A percentile compares a stretch with the other conserved stretches of the same genome.
Conservation (phyloP, 2,329 filamentous ascomycete species). For the Leptographium procerum region DNA sequence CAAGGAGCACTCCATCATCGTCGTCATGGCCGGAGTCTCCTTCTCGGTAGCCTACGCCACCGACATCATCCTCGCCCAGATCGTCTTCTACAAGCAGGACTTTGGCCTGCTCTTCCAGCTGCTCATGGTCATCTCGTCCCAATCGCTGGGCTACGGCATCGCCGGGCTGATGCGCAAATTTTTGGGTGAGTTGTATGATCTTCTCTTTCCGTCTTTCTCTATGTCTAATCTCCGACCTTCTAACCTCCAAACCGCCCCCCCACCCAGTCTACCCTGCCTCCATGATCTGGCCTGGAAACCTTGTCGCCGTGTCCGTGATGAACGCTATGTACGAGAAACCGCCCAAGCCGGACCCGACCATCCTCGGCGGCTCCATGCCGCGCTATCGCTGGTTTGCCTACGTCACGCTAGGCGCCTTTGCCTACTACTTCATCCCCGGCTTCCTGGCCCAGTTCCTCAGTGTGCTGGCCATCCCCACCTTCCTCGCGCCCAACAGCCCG, state of each 20-base stretch:
- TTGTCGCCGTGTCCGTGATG: conserved; percentile 57
- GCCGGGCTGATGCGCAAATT: conserved; percentile 57
- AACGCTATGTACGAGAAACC: conserved; percentile 60
- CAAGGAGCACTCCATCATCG: conserved; percentile 59
- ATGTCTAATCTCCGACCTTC: neutral
- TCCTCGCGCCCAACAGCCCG: conserved; percentile 34
- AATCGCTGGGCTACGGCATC: conserved; percentile 58
- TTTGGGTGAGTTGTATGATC: conserved; percentile 31
- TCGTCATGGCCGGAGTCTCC: conserved; percentile 60
- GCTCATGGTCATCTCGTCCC: conserved; percentile 54
- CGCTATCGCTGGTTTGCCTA: conserved; percentile 38
- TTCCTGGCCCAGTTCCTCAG: conserved; percentile 37
- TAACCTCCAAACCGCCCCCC: no score
- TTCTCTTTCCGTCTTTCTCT: neutral
- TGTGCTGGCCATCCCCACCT: conserved; percentile 35
- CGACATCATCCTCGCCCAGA: conserved; percentile 60
- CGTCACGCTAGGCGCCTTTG: conserved; percentile 29
- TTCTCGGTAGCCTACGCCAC: conserved; percentile 62
- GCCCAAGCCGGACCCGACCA: conserved; percentile 34
- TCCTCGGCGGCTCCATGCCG: conserved; percentile 53
- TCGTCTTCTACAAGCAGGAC: conserved; percentile 59
- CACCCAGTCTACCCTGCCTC: conserved; percentile 52
- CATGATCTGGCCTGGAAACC: conserved; percentile 63
- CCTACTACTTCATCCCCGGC: conserved; percentile 43
- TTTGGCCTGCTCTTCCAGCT: conserved; percentile 58